Evolutionary conservation across 805 yeast genomes (phyloP), one percentile per base, ranked within the genome.

Genomic region (Hanseniaspora occidentalis): DNA sequence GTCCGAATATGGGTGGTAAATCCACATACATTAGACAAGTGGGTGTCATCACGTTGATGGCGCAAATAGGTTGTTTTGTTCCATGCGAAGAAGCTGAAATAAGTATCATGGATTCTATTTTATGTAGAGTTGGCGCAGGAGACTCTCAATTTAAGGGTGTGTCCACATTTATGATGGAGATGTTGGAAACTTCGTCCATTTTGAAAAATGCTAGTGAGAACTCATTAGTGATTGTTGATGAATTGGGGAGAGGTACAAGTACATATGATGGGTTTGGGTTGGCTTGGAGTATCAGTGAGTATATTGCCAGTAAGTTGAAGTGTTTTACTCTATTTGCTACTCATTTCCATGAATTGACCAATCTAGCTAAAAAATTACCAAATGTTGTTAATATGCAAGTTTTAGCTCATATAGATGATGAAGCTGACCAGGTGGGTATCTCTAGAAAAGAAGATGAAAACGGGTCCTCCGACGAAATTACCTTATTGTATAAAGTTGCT

Each of bases 111-210:
- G 98, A 92, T 61, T 85, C 95, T 2, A 80, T 92, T 4, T 69
- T 92, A 44, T 94, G 97, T 11, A 76, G 98, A 54, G 96, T 92
- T n/a, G 98, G 98, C 9, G 97, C 98, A 2, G 94, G 96, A 10
- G 98, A 92, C 58, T 89, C 96, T 0, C 98, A 92, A 61, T 68
- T 92, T 54, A 88, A 89, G 60, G 98, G 98, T 20, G 84, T 92
- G 22, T 88, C 97, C 1, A 92, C 98, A 0, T 92, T 92, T 52
- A 85, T 85, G 96, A 86, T 95, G 16, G 98, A 92, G 57, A 92
- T 92, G 98, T 67, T 92, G 44, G 98, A 92, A 55, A 92, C 96
- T 29, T 84, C 96, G 0, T 80, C 94, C 1, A 92, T 92, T 48
- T 69, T 92, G 49, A 81, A 84, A 49, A 76, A 88, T 13, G 95